Base-by-base conservation (phyloP, 2,329 filamentous ascomycete genomes). In the Periconia sp. region DNA sequence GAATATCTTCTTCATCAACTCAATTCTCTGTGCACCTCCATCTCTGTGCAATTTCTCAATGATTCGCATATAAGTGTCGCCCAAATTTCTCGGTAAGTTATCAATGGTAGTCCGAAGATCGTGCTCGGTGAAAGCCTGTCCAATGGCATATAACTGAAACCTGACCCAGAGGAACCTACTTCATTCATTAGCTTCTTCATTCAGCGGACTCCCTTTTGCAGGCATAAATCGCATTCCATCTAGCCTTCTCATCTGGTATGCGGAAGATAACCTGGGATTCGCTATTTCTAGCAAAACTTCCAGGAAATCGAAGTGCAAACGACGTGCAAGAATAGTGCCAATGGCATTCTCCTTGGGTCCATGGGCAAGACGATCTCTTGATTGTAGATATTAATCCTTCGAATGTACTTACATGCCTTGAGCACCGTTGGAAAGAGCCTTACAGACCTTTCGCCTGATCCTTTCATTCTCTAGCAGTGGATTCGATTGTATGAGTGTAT, bases 101-200 rank as follows among this genome's bases (percentile, higher is more conserved):
- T 44, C 12, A 8, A 69, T 43, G 4, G 53, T 52, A 5, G 39
- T 24, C 8, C 53, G 52, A n/a, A 69, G 50, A 6, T 39, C 49
- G 4, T 46, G 28, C 19, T 66, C 57, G 1, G 57, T 60, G 4
- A 56, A 19, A 3, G 57, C 57, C 17, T 65, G 53, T 17, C 52
- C 55, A 10, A 68, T 50, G 5, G 65, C 62, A 10, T 48, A 35
- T 3, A 66, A 26, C 35, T 67, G 65, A 18, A 68, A 64, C 15
- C 48, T 58, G 7, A 61, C 57, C 64, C 61, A 69, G 15, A 69
- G 48, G 41, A 67, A 64, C 63, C 63, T 68, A 35, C 5, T n/a
- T n/a, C n/a, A n/a, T n/a, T n/a, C n/a, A n/a, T n/a, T n/a, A n/a
- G n/a, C n/a, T n/a, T n/a, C n/a, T n/a, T n/a, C n/a, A n/a, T n/a